Conservation (phyloP, 1,284 basidiomycete genomes). For the Rhodofomes roseus region DNA sequence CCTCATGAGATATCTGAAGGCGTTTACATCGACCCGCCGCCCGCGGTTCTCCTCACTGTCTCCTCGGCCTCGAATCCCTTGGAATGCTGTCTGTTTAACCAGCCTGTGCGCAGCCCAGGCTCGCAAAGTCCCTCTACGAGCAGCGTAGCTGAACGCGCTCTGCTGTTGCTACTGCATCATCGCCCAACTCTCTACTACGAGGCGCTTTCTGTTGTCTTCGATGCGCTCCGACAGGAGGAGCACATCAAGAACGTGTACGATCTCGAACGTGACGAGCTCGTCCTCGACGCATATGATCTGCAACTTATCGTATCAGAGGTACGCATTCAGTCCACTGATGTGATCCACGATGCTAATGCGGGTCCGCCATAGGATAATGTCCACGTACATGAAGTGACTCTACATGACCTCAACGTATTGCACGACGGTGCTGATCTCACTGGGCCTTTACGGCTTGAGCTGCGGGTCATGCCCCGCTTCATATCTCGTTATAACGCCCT, state of each 20-base stretch:
- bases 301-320: constrained; percentile 66
- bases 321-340: constrained; percentile 10
- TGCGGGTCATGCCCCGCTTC: constrained; percentile 59
- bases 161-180: constrained; percentile 48
- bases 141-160: constrained; percentile 11
- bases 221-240: constrained; percentile 61
- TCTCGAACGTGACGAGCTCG: constrained; percentile 55
- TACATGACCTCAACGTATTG: constrained; percentile 69
- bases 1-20: constrained; percentile 68
- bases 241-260: constrained; percentile 42
- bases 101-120: constrained; percentile 28
- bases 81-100: constrained; percentile 58
- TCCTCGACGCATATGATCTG: constrained; percentile 65
- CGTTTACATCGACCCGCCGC: constrained; percentile 73
- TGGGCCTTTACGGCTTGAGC: constrained; percentile 61
- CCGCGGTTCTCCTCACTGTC: constrained; percentile 58
- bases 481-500: constrained; percentile 62
- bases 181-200: constrained; percentile 72
- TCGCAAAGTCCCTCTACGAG: constrained; percentile 26
- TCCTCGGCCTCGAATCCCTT: constrained; percentile 35
- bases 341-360: neutral
- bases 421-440: constrained; percentile 61
- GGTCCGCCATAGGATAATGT: constrained; percentile 57
- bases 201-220: constrained; percentile 61
- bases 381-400: constrained; percentile 63